Base-by-base conservation (phyloP, 495 filamentous ascomycete species). In the Aspergillus nanangensis region DNA sequence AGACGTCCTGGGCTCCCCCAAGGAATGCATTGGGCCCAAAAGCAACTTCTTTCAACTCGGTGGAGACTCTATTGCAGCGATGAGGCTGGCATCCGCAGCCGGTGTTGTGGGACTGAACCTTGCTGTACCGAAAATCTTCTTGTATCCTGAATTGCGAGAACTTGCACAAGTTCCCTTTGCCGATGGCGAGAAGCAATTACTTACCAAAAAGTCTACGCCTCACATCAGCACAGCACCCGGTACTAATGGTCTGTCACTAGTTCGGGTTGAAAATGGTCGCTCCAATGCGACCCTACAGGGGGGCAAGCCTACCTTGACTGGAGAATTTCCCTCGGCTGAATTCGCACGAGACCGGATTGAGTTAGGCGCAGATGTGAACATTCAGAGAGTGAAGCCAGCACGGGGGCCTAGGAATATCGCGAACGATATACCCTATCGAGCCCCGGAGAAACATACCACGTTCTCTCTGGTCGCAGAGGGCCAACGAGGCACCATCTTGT, bases 11-110 rank as follows among this genome's bases (percentile, higher is more conserved):
- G 17, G 33, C 11, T 17, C 21, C 24, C 20, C 18, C 17, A 11
- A 8, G 8, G 19, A 14, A 4, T 15, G 14, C 1, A 38, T 53
- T 17, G 20, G 39, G 5, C 22, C 34, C 0, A 14, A 53, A 9
- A 69, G 76, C 47, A 72, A 62, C 55, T 80, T 81, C 63, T 78
- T 81, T 50, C 53, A 47, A 8, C 38, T 77, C 3, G 79, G 79
- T 3, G 77, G 77, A 1, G 74, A 80, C 36, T 76, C 72, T 2
- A 59, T 80, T 27, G 57, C 56, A 1, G 76, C 76, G 1, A 80
- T 82, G 74, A 71, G 63, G 45, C 50, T 82, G 0, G 70, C 72
- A 3, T 36, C 46, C 10, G 32, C 33, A 0, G 52, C 52, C 18
- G 35, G 45, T 11, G 41, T 45, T 2, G 18, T 34, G 4, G 51